phyloP scores from a whole-genome alignment of 1,139 yeast species.

The Blastobotrys petasosporus region DNA sequence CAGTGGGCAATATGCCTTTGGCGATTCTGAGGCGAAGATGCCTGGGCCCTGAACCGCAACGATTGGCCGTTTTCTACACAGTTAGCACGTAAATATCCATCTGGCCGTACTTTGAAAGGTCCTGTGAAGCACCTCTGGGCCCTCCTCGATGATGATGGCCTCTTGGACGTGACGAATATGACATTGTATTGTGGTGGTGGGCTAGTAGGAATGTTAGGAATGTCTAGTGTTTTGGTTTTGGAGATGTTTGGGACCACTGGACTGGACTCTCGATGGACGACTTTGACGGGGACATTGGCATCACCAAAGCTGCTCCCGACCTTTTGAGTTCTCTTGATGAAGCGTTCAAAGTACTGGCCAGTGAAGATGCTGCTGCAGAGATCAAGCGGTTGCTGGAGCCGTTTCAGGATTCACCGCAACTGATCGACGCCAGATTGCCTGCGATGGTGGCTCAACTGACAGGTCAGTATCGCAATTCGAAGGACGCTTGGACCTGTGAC shows the following conservation, averaged over 20 bases:
- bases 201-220: neutral
- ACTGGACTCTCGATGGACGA: constrained; percentile 3
- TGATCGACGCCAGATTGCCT: constrained; percentile 32
- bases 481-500: constrained; percentile 18
- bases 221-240: neutral
- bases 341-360: constrained; percentile 3
- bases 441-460: constrained; percentile 19
- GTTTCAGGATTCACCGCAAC: constrained; percentile 35
- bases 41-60: constrained; percentile 14
- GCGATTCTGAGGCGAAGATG: constrained; percentile 26
- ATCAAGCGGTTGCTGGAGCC: constrained; percentile 22
- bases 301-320: constrained; percentile 22
- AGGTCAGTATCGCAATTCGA: constrained; percentile 12
- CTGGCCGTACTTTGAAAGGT: constrained; percentile 3
- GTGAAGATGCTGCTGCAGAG: constrained; percentile 5
- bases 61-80: constrained; percentile 3
- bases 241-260: neutral
- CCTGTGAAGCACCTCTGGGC: constrained; percentile 3
- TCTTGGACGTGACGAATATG: constrained; percentile 1
- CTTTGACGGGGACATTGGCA: constrained; percentile 18
- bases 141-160: constrained; percentile 6
- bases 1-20: constrained; percentile 30
- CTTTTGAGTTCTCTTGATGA: constrained; percentile 14
- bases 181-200: constrained; percentile 2
- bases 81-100: neutral